Base-by-base conservation (phyloP, 2,329 filamentous ascomycete species). In the Phialophora macrospora region DNA sequence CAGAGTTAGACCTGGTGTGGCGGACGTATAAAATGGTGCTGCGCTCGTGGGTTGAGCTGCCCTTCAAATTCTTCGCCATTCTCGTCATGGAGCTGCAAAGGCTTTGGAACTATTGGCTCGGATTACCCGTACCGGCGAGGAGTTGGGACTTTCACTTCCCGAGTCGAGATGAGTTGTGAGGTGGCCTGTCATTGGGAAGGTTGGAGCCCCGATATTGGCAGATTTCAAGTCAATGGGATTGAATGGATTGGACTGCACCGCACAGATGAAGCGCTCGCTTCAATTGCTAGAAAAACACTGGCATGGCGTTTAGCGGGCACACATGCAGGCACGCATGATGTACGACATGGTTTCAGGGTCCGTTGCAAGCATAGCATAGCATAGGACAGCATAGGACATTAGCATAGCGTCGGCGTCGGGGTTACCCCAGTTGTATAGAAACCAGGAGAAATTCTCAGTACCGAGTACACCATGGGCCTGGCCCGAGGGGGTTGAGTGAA, bases 11-110 rank as follows among this genome's bases (percentile, higher is more conserved):
- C 4, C 79, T 87, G 17, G 83, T 97, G 12, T 85, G 82, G 73
- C 81, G 83, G 64, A 88, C 88, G 0, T 81, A 86, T 55, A 84
- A 85, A 71, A 87, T 88, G 72, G 87, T 98, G 1, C 26, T 95
- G 8, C 83, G 77, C 70, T 85, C 86, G 66, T 99, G 92, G 91
- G 62, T 88, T 5, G 79, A 82, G 24, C 81, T 93, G 55, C 93
- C 93, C 0, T 81, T 78, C 54, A 84, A 84, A 68, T 63, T 90
- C 90, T 95, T 78, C 61, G 77, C 81, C 60, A 86, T 90, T 51
- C 67, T 81, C 17, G 70, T 84, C 28, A 75, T 83, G 4, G 88
- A 90, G 74, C 63, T 81, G 6, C 78, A 77, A 28, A 81, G 87
- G 46, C 70, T 86, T 30, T 89, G 85, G 80, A 81, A 84, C 60